Percentiles rank a stretch among this genome's conserved stretches.
Evolutionary conservation across 2,329 filamentous ascomycete species (phyloP).

Genomic region (Ramularia collo-cygni): DNA sequence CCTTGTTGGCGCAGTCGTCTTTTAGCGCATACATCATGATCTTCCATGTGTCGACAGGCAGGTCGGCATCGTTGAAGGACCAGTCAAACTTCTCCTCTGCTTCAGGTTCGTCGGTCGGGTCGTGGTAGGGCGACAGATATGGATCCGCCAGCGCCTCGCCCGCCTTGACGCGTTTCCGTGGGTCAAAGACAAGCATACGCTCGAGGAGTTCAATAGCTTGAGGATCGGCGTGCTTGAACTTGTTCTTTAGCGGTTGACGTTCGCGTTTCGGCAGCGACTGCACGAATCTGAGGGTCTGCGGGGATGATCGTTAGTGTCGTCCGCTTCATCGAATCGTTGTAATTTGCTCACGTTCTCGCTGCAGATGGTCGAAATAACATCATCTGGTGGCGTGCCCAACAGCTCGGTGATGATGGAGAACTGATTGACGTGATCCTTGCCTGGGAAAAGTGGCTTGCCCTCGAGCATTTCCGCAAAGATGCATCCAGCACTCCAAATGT

Average conservation of each 20-base stretch:
- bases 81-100: conserved; percentile 98
- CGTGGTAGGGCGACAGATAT: conserved; percentile 94
- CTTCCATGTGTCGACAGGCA: conserved; percentile 99
- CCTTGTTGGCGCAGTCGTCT: background rate
- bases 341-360: conserved; percentile 68
- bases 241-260: conserved; percentile 74
- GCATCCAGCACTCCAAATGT: conserved; percentile 98
- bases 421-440: conserved; percentile 98
- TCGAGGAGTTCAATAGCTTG: conserved; percentile 79
- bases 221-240: conserved; percentile 93
- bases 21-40: conserved; percentile 83
- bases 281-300: conserved; percentile 86
- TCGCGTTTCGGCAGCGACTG: conserved; percentile 95
- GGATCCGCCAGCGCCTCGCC: conserved; percentile 80
- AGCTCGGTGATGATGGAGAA: conserved; percentile 99
- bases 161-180: conserved; percentile 89
- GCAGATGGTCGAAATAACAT: conserved; percentile 97
- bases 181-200: conserved; percentile 96
- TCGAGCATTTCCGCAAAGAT: conserved; percentile 99
- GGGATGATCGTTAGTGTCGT: conserved; percentile 18
- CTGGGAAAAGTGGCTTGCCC: conserved; percentile 95
- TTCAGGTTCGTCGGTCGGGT: conserved; percentile 90
- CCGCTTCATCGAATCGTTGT: conserved; percentile 30
- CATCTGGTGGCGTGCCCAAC: conserved; percentile 89
- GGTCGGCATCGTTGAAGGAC: conserved; percentile 97